These are phyloP conservation scores for Tolypocladium tundrense DNA, from an alignment of 2,329 filamentous ascomycete species.

Conservation along the genomic window DNA sequence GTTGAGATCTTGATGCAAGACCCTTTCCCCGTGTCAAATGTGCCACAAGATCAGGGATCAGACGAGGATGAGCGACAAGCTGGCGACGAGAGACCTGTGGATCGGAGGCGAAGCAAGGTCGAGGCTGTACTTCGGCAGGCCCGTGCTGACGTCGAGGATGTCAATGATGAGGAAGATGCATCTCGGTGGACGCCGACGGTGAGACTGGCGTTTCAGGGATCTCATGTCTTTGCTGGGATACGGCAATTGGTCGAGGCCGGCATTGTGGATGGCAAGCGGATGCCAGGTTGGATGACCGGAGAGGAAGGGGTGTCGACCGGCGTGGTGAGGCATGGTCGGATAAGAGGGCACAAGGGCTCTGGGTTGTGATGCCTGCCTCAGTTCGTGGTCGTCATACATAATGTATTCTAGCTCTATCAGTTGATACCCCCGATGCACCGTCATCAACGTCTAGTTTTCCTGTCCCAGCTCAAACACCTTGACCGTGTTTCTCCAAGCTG, in stretches of 20 bases:
- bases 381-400: slow-evolving; percentile 6
- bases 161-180: slow-evolving; percentile 14
- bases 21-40: slow-evolving; percentile 31
- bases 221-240: slow-evolving; percentile 73
- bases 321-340: slow-evolving; percentile 55
- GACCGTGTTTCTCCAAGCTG: slow-evolving; percentile 73
- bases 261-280: slow-evolving; percentile 61
- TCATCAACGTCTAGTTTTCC: slow-evolving; percentile 8
- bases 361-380: slow-evolving; percentile 28
- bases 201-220: slow-evolving; percentile 60
- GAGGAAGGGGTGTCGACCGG: slow-evolving; percentile 72
- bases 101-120: slow-evolving; percentile 22
- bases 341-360: slow-evolving; percentile 48
- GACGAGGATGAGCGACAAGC: slow-evolving; percentile 13
- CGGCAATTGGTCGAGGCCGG: slow-evolving; percentile 68
- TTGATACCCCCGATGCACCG: slow-evolving; percentile 16
- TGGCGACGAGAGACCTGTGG: slow-evolving; percentile 6
- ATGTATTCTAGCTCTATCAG: slow-evolving; percentile 9
- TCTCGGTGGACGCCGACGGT: slow-evolving; percentile 28
- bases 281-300: slow-evolving; percentile 88
- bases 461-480: slow-evolving; percentile 63
- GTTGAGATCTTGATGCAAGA: slow-evolving; percentile 52
- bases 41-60: slow-evolving; percentile 5
- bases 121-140: slow-evolving; percentile 22
- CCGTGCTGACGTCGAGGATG: slow-evolving; percentile 11